Evolutionary conservation across 768 basidiomycete genomes (phyloP).

Genomic region (Termitomyces bulborhizus): DNA sequence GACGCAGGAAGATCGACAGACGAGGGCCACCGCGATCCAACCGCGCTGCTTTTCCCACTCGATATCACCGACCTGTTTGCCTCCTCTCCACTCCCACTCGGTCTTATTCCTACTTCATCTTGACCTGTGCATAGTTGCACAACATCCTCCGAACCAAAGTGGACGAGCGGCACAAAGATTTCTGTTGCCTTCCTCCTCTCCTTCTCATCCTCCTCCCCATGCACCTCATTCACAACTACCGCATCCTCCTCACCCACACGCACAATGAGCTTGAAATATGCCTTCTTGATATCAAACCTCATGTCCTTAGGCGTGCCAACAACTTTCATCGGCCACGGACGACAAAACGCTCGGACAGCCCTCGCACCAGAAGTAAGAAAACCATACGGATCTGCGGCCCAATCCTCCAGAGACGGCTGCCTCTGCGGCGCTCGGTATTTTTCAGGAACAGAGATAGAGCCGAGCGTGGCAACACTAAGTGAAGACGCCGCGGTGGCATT

Average conservation of each 20-base stretch:
- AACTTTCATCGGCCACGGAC: slow-evolving; percentile 75
- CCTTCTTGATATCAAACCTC: slow-evolving; percentile 69
- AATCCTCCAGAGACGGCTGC: slow-evolving; percentile 20
- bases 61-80: slow-evolving; percentile 7
- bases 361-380: slow-evolving; percentile 85
- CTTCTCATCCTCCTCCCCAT: slow-evolving; percentile 14
- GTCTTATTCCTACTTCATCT: neutral
- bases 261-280: slow-evolving; percentile 65
- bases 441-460: slow-evolving; percentile 1
- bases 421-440: neutral
- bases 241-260: slow-evolving; percentile 56
- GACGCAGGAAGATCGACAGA: slow-evolving; percentile 8
- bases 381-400: slow-evolving; percentile 48
- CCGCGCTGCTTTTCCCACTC: slow-evolving; percentile 10
- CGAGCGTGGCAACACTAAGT: slow-evolving; percentile 20
- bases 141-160: slow-evolving; percentile 53
- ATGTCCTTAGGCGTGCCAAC: slow-evolving; percentile 65
- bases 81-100: slow-evolving; percentile 13
- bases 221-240: slow-evolving; percentile 20
- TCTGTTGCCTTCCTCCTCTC: slow-evolving; percentile 63
- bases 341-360: slow-evolving; percentile 75
- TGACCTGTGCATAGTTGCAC: neutral
- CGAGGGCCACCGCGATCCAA: slow-evolving; percentile 13
- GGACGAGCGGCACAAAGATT: slow-evolving; percentile 86
- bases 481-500: slow-evolving; percentile 19